phyloP scores from a whole-genome alignment of 495 filamentous ascomycete genomes.

The Talaromyces nanjingensis region DNA sequence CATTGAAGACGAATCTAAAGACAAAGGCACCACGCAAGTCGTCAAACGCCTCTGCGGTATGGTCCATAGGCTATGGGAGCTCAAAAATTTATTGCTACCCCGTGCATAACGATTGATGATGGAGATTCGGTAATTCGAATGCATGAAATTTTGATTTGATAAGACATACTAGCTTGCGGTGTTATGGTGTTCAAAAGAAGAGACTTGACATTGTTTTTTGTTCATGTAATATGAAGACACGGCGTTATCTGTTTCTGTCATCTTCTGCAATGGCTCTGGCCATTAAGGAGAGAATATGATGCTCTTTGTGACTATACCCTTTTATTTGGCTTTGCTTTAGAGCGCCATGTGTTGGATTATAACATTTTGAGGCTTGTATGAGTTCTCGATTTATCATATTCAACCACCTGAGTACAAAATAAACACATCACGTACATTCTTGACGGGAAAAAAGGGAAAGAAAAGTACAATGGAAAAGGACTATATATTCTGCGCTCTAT shows the following conservation, averaged over 20 bases:
- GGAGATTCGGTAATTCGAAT: neutral
- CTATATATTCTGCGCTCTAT: neutral
- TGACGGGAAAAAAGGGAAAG: neutral
- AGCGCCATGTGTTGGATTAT: neutral
- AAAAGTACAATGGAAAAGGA: neutral
- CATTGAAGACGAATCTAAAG: slow-evolving; percentile 63
- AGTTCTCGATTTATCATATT: neutral
- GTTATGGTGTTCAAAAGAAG: slow-evolving; percentile 10
- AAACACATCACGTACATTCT: neutral
- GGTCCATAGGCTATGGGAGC: slow-evolving; percentile 49
- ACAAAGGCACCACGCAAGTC: slow-evolving; percentile 71
- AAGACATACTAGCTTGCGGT: slow-evolving; percentile 2
- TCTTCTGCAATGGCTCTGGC: neutral
- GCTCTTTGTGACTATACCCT: neutral
- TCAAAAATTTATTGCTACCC: slow-evolving; percentile 7
- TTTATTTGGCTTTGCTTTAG: neutral
- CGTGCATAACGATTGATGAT: neutral
- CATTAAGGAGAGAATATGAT: neutral
- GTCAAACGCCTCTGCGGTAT: slow-evolving; percentile 71
- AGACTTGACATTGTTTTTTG: neutral
- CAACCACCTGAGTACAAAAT: neutral
- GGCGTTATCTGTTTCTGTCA: slow-evolving; percentile 6
- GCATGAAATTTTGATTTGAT: neutral
- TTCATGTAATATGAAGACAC: neutral
- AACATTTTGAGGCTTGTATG: neutral